Base-by-base conservation (phyloP, 2,329 filamentous ascomycete genomes). In the Macrophomina pseudophaseolina region DNA sequence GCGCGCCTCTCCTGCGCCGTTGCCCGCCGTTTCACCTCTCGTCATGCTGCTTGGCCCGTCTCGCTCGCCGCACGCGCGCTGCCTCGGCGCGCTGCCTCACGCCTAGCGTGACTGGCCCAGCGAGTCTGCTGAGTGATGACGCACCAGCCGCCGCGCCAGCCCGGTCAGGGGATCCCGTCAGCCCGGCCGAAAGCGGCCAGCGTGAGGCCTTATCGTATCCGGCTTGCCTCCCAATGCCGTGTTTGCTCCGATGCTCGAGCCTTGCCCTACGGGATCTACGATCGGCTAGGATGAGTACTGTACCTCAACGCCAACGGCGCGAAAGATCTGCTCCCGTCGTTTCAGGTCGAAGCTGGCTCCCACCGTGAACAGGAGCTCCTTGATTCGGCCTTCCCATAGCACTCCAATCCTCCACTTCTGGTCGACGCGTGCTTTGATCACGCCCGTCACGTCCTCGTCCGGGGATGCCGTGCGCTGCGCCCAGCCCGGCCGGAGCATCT, bases 341-440 rank as follows among this genome's bases (percentile, higher is more conserved):
- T 88, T 88, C 74, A 95, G 84, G 75, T 97, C 93, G 65, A 99
- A 88, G 60, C 89, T 92, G 66, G 93, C 92, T 9, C 95, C 95
- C 49, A 97, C 84, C 72, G 93, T 97, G 76, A 98, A 96, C 66
- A 99, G 85, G 67, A 99, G 82, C 71, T 97, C 94, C 81, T 98
- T 97, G 68, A 96, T 87, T 65, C 93, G 86, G 2, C 94, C 94
- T 77, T 98, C 94, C 94, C 95, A 99, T 28, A 98, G 80, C 60
- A 98, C 78, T 0, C 93, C 92, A 64, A 97, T 88, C 70, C 90
- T 90, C 81, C 93, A 89, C 71, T 94, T 91, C 81, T 97, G 94
- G 75, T 97, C 93, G 63, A 98, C 84, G 59, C 92, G 87, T 52
- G 94, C 91, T 80, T 98, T 99, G 70, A 99, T 80, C 38, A 98